These are phyloP conservation scores for Fraxinus excelsior DNA, from an alignment of 257 asterid species.

Conservation along the genomic window DNA sequence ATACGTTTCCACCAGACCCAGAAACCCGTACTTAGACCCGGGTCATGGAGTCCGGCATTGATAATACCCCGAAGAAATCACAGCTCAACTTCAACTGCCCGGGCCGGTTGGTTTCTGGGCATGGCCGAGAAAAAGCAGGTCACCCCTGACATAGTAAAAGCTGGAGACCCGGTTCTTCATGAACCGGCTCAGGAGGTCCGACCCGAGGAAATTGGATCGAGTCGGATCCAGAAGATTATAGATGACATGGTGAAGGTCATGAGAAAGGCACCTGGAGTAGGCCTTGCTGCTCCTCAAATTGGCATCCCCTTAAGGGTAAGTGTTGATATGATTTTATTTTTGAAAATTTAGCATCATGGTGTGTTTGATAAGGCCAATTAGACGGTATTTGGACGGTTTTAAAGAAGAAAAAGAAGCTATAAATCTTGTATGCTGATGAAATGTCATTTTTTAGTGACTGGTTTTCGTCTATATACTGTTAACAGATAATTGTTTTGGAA, in stretches of 20 bases:
- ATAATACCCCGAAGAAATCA: conserved; percentile 27
- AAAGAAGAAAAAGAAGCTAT: neutral
- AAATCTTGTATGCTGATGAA: neutral
- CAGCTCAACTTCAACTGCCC: conserved; percentile 39
- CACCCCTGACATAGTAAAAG: conserved; percentile 77
- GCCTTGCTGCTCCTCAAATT: conserved; percentile 98
- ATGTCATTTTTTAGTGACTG: neutral
- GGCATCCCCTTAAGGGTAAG: conserved; percentile 84
- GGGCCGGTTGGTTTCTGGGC: conserved; percentile 85
- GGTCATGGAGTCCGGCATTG: conserved; percentile 24
- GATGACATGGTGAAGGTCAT: conserved; percentile 83
- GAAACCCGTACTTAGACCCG: conserved; percentile 20
- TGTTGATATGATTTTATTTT: neutral
- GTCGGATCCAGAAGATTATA: conserved; percentile 74
- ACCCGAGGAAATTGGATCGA: conserved; percentile 74
- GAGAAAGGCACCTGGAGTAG: conserved; percentile 94
- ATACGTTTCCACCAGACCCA: neutral
- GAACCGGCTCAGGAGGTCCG: conserved; percentile 70
- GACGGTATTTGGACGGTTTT: neutral
- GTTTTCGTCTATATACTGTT: conserved; percentile 11
- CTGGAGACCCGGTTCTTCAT: conserved; percentile 98
- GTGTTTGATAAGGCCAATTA: neutral
- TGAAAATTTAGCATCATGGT: neutral
- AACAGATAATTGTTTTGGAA: conserved; percentile 87
- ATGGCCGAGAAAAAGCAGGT: conserved; percentile 50